Conservation (phyloP, 225 moss, liverwort and hornwort genomes). For the Polytrichum commune region DNA sequence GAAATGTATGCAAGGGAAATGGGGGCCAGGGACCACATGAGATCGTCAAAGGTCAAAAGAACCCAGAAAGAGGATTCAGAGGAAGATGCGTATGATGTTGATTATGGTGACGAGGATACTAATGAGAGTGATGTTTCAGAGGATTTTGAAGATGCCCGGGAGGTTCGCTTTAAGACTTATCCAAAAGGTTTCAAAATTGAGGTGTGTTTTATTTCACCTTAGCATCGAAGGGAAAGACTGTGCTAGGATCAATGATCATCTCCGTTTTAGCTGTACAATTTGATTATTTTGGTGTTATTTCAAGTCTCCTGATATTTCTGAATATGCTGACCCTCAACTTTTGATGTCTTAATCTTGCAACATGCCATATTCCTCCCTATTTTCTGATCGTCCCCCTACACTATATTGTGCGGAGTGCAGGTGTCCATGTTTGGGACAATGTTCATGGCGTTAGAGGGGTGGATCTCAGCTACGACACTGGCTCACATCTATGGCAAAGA, state of each 20-base stretch:
- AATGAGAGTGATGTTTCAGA: slow-evolving; percentile 36
- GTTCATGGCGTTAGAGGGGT: slow-evolving; percentile 75
- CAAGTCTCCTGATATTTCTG: not conserved
- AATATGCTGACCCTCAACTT: not conserved
- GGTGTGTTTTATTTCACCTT: slow-evolving; percentile 34
- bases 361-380: not conserved
- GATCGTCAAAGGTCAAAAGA: slow-evolving; percentile 25
- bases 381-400: not conserved
- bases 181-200: slow-evolving; percentile 85
- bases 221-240: not conserved
- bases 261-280: not conserved
- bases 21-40: slow-evolving; percentile 41
- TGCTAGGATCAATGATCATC: not conserved
- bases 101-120: slow-evolving; percentile 26
- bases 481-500: slow-evolving; percentile 89
- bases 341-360: not conserved
- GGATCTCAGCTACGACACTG: slow-evolving; percentile 87
- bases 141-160: slow-evolving; percentile 52
- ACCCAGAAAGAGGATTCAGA: not conserved
- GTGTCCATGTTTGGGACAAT: slow-evolving; percentile 81
- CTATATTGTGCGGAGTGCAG: slow-evolving; percentile 23
- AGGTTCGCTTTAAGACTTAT: slow-evolving; percentile 60
- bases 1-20: slow-evolving; percentile 36
- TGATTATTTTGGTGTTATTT: not conserved
- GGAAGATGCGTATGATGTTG: slow-evolving; percentile 12